Percentiles rank a stretch among this genome's conserved stretches.
Conservation (phyloP, 2,329 filamentous ascomycete species). For the Elsinoe perseae region DNA sequence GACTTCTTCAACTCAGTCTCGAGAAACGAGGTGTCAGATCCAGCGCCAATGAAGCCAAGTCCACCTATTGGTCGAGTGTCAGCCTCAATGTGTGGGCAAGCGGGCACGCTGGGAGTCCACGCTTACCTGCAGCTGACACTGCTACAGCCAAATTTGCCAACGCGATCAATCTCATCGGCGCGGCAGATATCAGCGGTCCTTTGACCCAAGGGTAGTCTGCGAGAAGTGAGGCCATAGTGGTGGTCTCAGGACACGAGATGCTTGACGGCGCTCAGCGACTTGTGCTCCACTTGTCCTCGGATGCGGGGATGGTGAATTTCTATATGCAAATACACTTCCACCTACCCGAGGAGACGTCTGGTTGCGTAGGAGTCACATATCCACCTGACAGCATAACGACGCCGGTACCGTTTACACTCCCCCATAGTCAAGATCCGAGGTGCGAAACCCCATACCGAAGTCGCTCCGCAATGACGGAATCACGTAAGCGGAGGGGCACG, state of each 20-base stretch:
- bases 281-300: background rate
- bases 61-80: constrained; percentile 27
- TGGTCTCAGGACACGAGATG: background rate
- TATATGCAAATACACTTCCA: background rate
- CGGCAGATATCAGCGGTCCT: constrained; percentile 51
- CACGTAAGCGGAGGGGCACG: background rate
- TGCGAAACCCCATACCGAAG: background rate
- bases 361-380: no score
- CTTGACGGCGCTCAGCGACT: background rate
- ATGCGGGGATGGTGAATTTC: background rate
- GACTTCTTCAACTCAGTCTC: constrained; percentile 24
- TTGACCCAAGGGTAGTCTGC: constrained; percentile 52
- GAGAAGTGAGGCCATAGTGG: constrained; percentile 20
- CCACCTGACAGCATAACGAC: no score
- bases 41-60: constrained; percentile 37
- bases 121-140: constrained; percentile 45
- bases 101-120: background rate
- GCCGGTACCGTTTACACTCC: no score
- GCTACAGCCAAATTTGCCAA: constrained; percentile 50
- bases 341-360: background rate
- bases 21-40: constrained; percentile 30
- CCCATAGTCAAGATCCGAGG: no score
- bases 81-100: background rate
- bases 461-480: background rate
- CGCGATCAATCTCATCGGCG: constrained; percentile 62